These are phyloP conservation scores for Neofusicoccum umdonicola DNA, from an alignment of 2,329 filamentous ascomycete genomes.

Conservation along the genomic window DNA sequence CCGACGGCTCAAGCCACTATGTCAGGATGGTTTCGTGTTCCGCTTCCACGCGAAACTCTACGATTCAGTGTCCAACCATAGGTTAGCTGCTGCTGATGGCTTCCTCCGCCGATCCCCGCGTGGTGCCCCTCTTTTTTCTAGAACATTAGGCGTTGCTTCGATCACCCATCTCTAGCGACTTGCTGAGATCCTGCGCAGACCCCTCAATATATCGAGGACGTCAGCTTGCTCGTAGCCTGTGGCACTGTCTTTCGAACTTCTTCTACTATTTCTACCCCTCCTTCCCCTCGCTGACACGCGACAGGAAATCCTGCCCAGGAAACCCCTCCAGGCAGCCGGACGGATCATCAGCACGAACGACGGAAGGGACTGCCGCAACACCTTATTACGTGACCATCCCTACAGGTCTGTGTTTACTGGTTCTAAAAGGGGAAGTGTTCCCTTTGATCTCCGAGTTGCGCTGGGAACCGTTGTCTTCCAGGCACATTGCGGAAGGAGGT, in stretches of 20 bases:
- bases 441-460: background rate
- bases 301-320: background rate
- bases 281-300: background rate
- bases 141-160: conserved; percentile 2
- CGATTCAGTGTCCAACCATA: conserved; percentile 10
- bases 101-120: conserved; percentile 7
- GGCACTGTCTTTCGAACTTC: background rate
- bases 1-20: conserved; percentile 26
- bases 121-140: conserved; percentile 14
- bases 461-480: background rate
- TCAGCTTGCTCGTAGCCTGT: background rate
- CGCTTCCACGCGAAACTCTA: conserved; percentile 38
- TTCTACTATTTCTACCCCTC: background rate
- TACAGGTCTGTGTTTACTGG: background rate
- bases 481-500: background rate
- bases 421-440: background rate
- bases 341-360: background rate
- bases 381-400: conserved; percentile 6
- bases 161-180: background rate
- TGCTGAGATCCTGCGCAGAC: background rate
- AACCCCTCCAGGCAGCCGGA: background rate
- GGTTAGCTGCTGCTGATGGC: conserved; percentile 9
- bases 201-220: background rate
- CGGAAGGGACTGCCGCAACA: background rate
- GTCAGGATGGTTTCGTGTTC: conserved; percentile 25